These are phyloP conservation scores for Pterulicium gracile DNA, from an alignment of 1,284 basidiomycete genomes.

Conservation along the genomic window DNA sequence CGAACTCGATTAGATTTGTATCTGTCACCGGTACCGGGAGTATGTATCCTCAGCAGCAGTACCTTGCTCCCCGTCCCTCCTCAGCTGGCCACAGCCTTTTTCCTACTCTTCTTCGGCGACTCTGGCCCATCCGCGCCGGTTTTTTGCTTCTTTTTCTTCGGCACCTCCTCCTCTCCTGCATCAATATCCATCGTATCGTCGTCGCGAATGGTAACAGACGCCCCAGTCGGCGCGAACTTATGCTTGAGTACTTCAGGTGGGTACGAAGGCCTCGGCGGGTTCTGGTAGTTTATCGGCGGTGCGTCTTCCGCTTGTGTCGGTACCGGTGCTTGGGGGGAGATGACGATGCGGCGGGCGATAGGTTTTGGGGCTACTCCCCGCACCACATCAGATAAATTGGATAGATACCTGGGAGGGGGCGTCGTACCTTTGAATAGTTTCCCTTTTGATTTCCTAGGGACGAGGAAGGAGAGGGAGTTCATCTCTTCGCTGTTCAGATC, in stretches of 20 bases:
- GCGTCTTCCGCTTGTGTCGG: conserved; percentile 21
- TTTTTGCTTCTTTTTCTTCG: conserved; percentile 24
- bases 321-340: conserved; percentile 35
- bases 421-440: conserved; percentile 45
- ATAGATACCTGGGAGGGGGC: not conserved
- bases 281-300: conserved; percentile 25
- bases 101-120: conserved; percentile 32
- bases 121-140: conserved; percentile 26
- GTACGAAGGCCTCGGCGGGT: conserved; percentile 46
- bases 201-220: conserved; percentile 19
- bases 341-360: conserved; percentile 43
- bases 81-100: too few species aligned
- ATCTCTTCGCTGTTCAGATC: conserved; percentile 53
- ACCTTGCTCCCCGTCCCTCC: too few species aligned
- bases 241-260: conserved; percentile 52
- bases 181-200: conserved; percentile 14
- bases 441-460: conserved; percentile 49
- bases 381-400: conserved; percentile 3
- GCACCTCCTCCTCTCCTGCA: conserved; percentile 11
- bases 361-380: conserved; percentile 39
- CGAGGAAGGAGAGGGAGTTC: conserved; percentile 42
- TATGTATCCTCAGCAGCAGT: too few species aligned
- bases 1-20: too few species aligned
- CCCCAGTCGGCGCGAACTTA: conserved; percentile 51
- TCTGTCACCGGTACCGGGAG: too few species aligned